Conservation (phyloP, 2,329 filamentous ascomycete species). For the Fusarium camptoceras region DNA sequence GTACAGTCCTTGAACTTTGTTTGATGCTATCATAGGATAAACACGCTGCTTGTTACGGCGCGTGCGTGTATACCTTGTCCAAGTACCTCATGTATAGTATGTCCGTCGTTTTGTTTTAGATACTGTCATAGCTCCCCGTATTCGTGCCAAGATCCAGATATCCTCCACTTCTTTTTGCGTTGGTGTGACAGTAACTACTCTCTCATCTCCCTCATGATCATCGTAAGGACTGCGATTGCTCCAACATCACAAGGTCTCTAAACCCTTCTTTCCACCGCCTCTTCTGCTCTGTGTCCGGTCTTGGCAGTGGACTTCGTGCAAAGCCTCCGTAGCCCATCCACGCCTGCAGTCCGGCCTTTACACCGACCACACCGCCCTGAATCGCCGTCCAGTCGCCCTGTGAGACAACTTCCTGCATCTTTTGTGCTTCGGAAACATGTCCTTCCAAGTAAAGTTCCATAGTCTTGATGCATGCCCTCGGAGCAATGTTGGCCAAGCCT, state of each 20-base stretch:
- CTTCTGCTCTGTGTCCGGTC: slow-evolving; percentile 61
- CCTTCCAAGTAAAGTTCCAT: slow-evolving; percentile 70
- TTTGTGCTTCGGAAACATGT: slow-evolving; percentile 68
- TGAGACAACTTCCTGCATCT: slow-evolving; percentile 73
- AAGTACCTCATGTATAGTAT: not conserved
- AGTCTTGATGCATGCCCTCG: slow-evolving; percentile 72
- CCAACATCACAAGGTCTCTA: slow-evolving; percentile 62
- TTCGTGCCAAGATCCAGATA: not conserved
- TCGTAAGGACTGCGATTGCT: slow-evolving; percentile 62
- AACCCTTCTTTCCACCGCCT: slow-evolving; percentile 67
- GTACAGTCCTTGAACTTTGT: not conserved
- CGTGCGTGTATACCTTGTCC: not conserved
- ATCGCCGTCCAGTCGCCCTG: slow-evolving; percentile 79
- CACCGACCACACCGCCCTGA: slow-evolving; percentile 76
- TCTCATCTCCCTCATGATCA: slow-evolving; percentile 9
- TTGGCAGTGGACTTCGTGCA: slow-evolving; percentile 49
- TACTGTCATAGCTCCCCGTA: slow-evolving; percentile 11
- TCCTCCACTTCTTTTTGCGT: slow-evolving; percentile 8
- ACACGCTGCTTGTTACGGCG: not conserved
- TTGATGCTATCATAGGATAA: slow-evolving; percentile 6
- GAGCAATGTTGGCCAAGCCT: slow-evolving; percentile 78
- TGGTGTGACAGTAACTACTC: slow-evolving; percentile 25
- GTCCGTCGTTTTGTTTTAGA: not conserved
- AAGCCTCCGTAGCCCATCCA: slow-evolving; percentile 76
- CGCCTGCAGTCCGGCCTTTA: slow-evolving; percentile 75